Base-by-base conservation (phyloP, 176 grass and related monocot genomes). In the Rhynchospora tenuis region DNA sequence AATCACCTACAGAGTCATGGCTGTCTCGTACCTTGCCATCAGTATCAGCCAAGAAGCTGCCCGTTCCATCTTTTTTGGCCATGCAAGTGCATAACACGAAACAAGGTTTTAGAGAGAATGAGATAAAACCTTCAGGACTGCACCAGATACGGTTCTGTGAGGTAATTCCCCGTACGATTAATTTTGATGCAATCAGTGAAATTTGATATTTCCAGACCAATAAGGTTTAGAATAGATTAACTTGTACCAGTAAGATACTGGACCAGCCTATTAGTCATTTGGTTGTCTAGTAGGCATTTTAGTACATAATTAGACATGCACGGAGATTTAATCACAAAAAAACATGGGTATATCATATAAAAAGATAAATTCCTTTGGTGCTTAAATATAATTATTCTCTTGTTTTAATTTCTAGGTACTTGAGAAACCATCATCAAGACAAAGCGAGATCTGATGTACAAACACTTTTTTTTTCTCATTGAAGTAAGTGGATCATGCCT, bases 1-100 rank as follows among this genome's bases (percentile, higher is more conserved):
- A 88, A 89, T 93, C 97, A 83, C 97, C 97, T 86, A 95, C 93
- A 57, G 96, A 99, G 54, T 99, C 97, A 6, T 99, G 97, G 97
- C 93, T 99, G 68, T 95, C 91, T 91, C 91, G 91, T 26, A 93
- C 88, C 79, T 86, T 99, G 77, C 89, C 89, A 50, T 90, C 88
- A 24, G 89, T 96, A 57, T 83, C 74, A 19, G 81, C 83, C n/a
- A 99, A 90, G 79, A 92, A 89, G 79, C 78, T 68, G 80, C 63
- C 51, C 63, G 20, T 85, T 9, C 80, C 87, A 76, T 99, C 91
- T 80, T 91, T 99, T 86, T 89, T 99, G 80, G 97, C 93, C 82
- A 93, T 99, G 59, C 91, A 92, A 89, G 86, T 92, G 51, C 95
- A 94, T 81, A 74, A 51, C 9, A 95, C 86, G 86, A 99, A 95